Evolutionary conservation across 345 rosid genomes (phyloP).

Genomic region (Gossypium rotundifolium): DNA sequence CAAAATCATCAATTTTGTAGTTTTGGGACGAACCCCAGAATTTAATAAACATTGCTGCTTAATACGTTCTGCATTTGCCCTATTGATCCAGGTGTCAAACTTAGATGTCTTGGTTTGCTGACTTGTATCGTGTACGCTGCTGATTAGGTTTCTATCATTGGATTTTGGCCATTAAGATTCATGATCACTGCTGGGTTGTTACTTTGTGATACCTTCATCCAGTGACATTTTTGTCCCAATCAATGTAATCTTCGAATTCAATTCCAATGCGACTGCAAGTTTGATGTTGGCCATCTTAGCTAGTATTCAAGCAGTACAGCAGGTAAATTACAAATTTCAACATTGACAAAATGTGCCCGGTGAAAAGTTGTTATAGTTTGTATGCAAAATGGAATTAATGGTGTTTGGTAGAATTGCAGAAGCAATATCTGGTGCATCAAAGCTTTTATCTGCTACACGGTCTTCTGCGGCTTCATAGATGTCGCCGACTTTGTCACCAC

Average conservation of each 20-base stretch:
- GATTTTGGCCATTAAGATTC: conserved; percentile 2
- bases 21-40: neutral
- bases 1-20: neutral
- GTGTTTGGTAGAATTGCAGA: conserved; percentile 55
- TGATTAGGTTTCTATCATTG: neutral
- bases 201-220: neutral
- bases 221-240: neutral
- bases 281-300: neutral
- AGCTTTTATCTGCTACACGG: conserved; percentile 29
- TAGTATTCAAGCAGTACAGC: neutral
- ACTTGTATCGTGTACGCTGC: neutral
- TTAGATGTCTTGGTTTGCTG: neutral
- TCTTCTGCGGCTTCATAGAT: conserved; percentile 38
- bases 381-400: conserved; percentile 30
- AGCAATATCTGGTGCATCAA: conserved; percentile 36
- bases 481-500: conserved; percentile 41
- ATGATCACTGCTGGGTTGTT: neutral
- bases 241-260: neutral
- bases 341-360: neutral
- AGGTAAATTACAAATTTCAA: neutral
- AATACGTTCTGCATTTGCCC: neutral
- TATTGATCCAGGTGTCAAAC: neutral
- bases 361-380: neutral
- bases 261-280: neutral
- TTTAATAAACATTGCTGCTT: neutral